Base-by-base conservation (phyloP, 2,329 filamentous ascomycete species). In the Emmonsia crescens region DNA sequence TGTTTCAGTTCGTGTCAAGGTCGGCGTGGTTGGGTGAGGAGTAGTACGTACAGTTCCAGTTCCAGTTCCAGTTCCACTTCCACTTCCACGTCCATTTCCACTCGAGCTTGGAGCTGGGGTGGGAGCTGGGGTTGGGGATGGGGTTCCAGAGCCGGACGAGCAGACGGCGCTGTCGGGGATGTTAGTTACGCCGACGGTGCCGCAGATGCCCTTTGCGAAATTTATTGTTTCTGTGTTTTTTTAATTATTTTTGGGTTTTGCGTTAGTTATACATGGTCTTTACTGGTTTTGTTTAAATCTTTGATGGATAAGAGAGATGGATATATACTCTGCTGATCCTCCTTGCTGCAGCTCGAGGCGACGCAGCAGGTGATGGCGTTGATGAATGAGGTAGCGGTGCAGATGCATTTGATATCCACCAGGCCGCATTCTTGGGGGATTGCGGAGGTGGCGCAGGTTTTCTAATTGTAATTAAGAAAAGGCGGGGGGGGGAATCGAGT, bases 321-420 rank as follows among this genome's bases (percentile, higher is more conserved):
- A 48, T 61, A 67, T 67, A 24, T 71, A 73, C 76, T 65, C 44
- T 76, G 60, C 62, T 82, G 77, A n/a, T 80, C 77, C 0, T 67
- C 66, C 0, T 66, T 29, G 38, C 67, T 65, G 69, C 82, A 84
- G n/a, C 70, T 68, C 1, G 66, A 66, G 21, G 73, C 68, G 24
- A 84, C 71, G 66, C 82, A 84, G 71, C 80, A 82, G 51, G 78
- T 70, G 63, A 83, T 80, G 60, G 69, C 68, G 55, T 63, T 67
- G 60, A 84, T 68, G 74, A 83, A 84, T 21, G 70, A 67, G 12
- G 68, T 64, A 63, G 73, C 72, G 6, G 67, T 68, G 68, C 82
- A 84, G 65, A 83, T 81, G 66, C 82, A 84, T 42, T 69, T 66
- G 62, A 78, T 71, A 61, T 82, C 75, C 24, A 78, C 75, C 24